Base-by-base conservation (phyloP, 371 early-diverging fungal species). In the Funneliformis caledonium region DNA sequence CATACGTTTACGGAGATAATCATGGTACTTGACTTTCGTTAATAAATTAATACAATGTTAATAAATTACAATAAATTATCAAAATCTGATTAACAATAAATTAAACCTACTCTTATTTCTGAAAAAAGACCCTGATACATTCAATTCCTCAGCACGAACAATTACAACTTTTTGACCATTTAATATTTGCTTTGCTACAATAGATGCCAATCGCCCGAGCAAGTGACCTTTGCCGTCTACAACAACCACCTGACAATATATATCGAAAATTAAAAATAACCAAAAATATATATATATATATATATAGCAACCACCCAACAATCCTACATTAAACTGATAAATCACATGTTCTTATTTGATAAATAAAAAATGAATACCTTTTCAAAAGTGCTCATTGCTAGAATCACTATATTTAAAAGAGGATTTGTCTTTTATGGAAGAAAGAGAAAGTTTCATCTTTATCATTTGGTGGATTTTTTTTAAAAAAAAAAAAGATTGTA, bases 201-300 rank as follows among this genome's bases (percentile, higher is more conserved):
- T 95, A 81, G 99, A 94, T 83, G 99, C 97, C 79, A 99, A 93
- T 87, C 99, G 99, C 87, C 99, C 99, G 85, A 97, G 91, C 82
- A 99, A 93, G 90, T 99, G 99, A 85, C 96, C 99, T 91, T 98
- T 98, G 87, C 93, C 99, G 93, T 99, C 99, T 89, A 99, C 96
- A 88, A 99, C 95, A 89, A 99, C 90, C 88, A 97, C 96, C 97
- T 98, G 45, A 22, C 19, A 42, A 37, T 14, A 37, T 37, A 10
- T 16, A 37, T 42, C 10, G n/a, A 19, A 43, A n/a, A 19, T 69
- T n/a, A 45, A 31, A 37, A 37, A 52, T 4, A 1, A 16, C 19
- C 56, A 14, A 52, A 19, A 16, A 52, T 16, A 52, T 16, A 52
- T 26, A 26, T 26, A 52, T 26, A 26, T 26, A 19, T 0, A 52